Base-by-base conservation (phyloP, 768 basidiomycete species). In the Mycena galopus region DNA sequence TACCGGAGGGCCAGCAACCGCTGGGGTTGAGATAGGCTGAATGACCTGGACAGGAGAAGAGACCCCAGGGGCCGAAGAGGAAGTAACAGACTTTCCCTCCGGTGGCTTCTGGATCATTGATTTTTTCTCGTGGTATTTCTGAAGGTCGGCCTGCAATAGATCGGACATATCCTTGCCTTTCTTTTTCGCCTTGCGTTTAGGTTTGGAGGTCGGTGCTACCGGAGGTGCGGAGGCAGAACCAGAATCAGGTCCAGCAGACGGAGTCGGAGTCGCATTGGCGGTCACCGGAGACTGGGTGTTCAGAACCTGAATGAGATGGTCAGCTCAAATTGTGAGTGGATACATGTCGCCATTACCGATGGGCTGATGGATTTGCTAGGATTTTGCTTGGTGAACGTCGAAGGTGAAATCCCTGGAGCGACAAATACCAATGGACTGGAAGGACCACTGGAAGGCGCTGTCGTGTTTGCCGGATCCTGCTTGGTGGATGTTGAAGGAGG, bases 101-200 rank as follows among this genome's bases (percentile, higher is more conserved):
- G 27, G 33, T 1, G 37, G 35, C 33, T 65, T 64, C 56, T 64
- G 65, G 11, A 27, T 21, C 9, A 33, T 50, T 16, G 29, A 44
- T 29, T 4, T 39, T 53, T 62, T 69, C 50, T 69, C 35, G 27
- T 69, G 27, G 39, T 79, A 75, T 17, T 74, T 77, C 64, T 79
- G 72, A 8, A 83, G 64, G 73, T 84, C 83, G 35, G 73, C 75
- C 42, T 80, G 66, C 25, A 81, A 77, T 30, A 84, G 76, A 11
- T 78, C 72, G 12, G 77, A 65, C 14, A 81, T 60, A 61, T 82
- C 79, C 8, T 77, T 75, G 71, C 79, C 81, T 59, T 76, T 75
- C 69, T 81, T 82, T 71, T 79, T 83, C 64, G 62, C 76, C 71
- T 59, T 67, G 1, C 47, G 37, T 69, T 65, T 68, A 51, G 67